A percentile compares a stretch with the other conserved stretches of the same genome.
Evolutionary conservation across 2,329 filamentous ascomycete species (phyloP).

Genomic region (Fusarium pininemorale): DNA sequence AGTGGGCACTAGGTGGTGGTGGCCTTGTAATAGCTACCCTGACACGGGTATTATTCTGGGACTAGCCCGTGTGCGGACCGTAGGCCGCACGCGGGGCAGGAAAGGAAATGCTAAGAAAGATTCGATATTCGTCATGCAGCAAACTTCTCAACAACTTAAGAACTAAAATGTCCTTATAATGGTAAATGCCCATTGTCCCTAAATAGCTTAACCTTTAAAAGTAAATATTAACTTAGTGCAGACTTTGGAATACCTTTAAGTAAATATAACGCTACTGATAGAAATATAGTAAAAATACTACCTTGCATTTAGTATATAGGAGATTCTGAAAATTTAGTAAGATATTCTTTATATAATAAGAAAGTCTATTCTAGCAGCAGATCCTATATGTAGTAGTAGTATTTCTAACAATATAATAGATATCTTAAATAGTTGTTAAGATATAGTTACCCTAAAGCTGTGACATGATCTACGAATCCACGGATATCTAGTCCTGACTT

Average conservation of each 20-base stretch:
- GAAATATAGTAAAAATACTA: too few relatives aligned
- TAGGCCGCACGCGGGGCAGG: not conserved
- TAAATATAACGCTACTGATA: too few relatives aligned
- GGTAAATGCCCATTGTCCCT: too few relatives aligned
- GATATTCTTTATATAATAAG: not conserved
- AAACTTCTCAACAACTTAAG: not conserved
- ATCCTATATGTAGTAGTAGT: accelerated
- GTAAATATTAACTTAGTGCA: too few relatives aligned
- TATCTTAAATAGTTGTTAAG: accelerated
- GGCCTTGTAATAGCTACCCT: not conserved
- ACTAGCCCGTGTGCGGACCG: not conserved
- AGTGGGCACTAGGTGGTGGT: not conserved
- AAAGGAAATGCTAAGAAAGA: accelerated
- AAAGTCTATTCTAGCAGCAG: too few relatives aligned
- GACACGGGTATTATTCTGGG: not conserved
- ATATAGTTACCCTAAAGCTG: not conserved
- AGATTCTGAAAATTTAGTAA: too few relatives aligned
- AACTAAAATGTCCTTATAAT: not conserved
- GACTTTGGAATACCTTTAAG: too few relatives aligned
- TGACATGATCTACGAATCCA: not conserved
- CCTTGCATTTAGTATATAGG: too few relatives aligned
- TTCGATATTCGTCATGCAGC: accelerated
- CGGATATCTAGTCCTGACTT: not conserved
- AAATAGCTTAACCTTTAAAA: too few relatives aligned
- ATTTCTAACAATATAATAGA: accelerated